Conservation (phyloP, 2,329 filamentous ascomycete species). For the Helicocarpus griseus region DNA sequence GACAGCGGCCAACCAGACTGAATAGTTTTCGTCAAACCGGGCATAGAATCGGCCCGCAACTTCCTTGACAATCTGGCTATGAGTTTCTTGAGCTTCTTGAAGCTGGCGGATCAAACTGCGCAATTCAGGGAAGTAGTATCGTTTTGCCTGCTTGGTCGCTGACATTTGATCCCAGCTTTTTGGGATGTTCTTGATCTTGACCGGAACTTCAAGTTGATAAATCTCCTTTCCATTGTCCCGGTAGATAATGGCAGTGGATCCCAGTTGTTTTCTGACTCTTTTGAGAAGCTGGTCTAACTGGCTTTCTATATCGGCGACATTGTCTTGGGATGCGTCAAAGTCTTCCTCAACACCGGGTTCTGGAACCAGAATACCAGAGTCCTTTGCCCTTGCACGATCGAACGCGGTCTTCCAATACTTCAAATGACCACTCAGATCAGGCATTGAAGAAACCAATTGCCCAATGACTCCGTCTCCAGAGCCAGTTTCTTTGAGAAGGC, state of each 20-base stretch:
- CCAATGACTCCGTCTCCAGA: conserved; percentile 77
- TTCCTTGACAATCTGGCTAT: conserved; percentile 81
- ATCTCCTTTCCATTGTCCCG: conserved; percentile 92
- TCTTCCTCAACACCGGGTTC: conserved; percentile 81
- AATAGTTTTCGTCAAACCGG: conserved; percentile 80
- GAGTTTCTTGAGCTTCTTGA: conserved; percentile 89
- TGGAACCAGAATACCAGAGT: conserved; percentile 74
- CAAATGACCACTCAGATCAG: conserved; percentile 64
- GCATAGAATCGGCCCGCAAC: conserved; percentile 73
- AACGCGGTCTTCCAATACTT: conserved; percentile 88
- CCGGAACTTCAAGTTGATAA: conserved; percentile 84
- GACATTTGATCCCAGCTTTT: conserved; percentile 94
- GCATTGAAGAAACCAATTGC: conserved; percentile 75
- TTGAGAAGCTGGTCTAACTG: conserved; percentile 63
- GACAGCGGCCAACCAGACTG: conserved; percentile 78
- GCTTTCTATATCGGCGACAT: conserved; percentile 63
- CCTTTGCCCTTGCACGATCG: conserved; percentile 67
- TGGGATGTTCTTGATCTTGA: conserved; percentile 72
- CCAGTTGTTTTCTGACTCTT: conserved; percentile 61
- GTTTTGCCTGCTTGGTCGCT: conserved; percentile 77
- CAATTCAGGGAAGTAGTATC: conserved; percentile 85
- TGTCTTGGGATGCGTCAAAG: conserved; percentile 74
- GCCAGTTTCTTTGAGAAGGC: conserved; percentile 61
- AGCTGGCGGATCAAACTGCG: conserved; percentile 73
- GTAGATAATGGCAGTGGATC: conserved; percentile 62